These are phyloP conservation scores for Colletotrichum scovillei DNA, from an alignment of 2,329 filamentous ascomycete species.

Conservation along the genomic window DNA sequence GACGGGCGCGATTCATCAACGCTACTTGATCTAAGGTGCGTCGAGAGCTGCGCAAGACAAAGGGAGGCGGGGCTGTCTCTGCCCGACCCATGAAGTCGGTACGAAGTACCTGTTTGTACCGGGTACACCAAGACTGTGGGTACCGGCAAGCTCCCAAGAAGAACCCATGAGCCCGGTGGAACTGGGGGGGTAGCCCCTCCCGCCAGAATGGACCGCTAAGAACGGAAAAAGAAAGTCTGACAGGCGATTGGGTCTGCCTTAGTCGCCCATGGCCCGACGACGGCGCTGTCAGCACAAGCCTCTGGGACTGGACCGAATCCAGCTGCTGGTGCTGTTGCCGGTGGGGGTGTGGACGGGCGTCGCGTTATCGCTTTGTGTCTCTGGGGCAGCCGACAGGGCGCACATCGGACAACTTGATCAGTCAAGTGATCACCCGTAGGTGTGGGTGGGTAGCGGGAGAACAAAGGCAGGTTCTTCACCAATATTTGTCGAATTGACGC, in stretches of 20 bases:
- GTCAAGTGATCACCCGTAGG: constrained; percentile 32
- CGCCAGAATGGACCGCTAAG: constrained; percentile 37
- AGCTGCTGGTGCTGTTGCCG: constrained; percentile 10
- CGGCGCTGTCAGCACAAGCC: constrained; percentile 31
- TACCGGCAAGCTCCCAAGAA: constrained; percentile 15
- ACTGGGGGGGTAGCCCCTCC: constrained; percentile 34
- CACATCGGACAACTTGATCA: constrained; percentile 18
- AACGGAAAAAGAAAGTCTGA: constrained; percentile 37
- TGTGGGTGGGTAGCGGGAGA: constrained; percentile 28
- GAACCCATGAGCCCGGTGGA: constrained; percentile 31
- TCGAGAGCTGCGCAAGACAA: constrained; percentile 25
- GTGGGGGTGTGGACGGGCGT: constrained; percentile 8
- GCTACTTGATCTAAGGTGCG: neutral
- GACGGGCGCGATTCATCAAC: constrained; percentile 4
- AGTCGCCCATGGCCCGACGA: constrained; percentile 27
- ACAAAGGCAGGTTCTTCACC: constrained; percentile 23
- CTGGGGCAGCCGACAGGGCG: constrained; percentile 22
- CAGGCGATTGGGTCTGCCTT: constrained; percentile 34
- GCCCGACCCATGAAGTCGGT: constrained; percentile 34
- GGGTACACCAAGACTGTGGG: constrained; percentile 10
- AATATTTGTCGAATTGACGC: neutral
- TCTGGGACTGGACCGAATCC: constrained; percentile 16
- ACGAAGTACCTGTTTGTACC: constrained; percentile 24
- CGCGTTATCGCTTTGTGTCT: constrained; percentile 1
- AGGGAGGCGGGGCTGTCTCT: constrained; percentile 34